Evolutionary conservation across 1,284 basidiomycete species (phyloP), one percentile per base, ranked within the genome.

Genomic region (Pseudozyma sp.): DNA sequence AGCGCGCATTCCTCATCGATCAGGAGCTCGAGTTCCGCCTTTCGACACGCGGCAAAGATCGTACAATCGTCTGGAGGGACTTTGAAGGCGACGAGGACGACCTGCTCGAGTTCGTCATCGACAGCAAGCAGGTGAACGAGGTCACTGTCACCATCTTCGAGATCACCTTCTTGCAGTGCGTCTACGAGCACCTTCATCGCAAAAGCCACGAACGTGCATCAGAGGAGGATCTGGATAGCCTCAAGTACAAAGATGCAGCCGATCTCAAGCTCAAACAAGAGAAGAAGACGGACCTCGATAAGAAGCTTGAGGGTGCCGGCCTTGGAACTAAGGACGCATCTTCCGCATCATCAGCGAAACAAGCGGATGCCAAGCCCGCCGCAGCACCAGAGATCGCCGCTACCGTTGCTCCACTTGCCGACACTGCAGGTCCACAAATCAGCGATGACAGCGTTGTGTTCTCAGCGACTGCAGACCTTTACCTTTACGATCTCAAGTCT

Each of bases 141-240:
- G 91, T 88, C 18, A 93, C 93, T 1, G 94, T 93, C 6, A 90
- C 90, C 53, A 90, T 91, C 14, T 97, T 97, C 83, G 94, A 97
- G 85, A 91, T 93, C 50, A 95, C 94, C 85, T 92, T 95, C 88
- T 92, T 97, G 77, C 91, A 93, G 45, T 96, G 95, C 63, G 93
- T 96, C 89, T 97, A 91, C 85, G 95, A 97, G 85, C 74, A 82
- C 39, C 81, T 80, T 49, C 76, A 59, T 52, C 71, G 77, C 31
- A 70, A 70, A 19, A 81, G 70, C 31, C 82, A 84, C 47, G 82
- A 85, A 21, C 76, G 80, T 35, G 78, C 77, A 3, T 77, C 72
- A 13, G 83, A 86, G 47, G 77, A 79, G 47, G 83, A 85, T 19
- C 82, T 87, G 12, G 85, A 86, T 48, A 54, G 53, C 18, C 74